phyloP scores from a whole-genome alignment of 2,329 filamentous ascomycete genomes.

The Cladorrhinum sp. region DNA sequence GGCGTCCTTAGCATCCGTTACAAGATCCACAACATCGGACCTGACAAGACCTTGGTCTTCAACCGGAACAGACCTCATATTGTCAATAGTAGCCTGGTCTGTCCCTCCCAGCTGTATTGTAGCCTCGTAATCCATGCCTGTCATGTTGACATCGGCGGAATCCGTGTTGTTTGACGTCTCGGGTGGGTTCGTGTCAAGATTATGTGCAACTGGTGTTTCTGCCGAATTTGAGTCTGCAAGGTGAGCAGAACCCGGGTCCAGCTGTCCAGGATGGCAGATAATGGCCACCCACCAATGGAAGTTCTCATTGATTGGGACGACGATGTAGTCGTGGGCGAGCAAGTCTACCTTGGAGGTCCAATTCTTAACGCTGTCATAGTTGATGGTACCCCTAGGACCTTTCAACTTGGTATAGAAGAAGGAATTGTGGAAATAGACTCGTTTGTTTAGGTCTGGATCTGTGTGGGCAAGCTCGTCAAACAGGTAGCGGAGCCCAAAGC shows the following conservation, averaged over 20 bases:
- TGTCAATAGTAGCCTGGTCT: neutral
- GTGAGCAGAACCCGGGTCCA: slow-evolving; percentile 39
- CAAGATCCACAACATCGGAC: slow-evolving; percentile 18
- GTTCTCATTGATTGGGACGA: slow-evolving; percentile 87
- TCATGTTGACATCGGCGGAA: slow-evolving; percentile 22
- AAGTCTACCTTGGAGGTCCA: slow-evolving; percentile 89
- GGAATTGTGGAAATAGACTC: slow-evolving; percentile 86
- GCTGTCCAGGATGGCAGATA: slow-evolving; percentile 78
- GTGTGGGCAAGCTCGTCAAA: slow-evolving; percentile 57
- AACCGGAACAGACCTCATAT: neutral
- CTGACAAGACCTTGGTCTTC: slow-evolving; percentile 1
- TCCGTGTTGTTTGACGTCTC: neutral
- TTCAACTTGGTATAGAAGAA: slow-evolving; percentile 84
- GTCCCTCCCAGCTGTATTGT: neutral
- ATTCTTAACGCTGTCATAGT: slow-evolving; percentile 78
- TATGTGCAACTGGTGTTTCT: neutral
- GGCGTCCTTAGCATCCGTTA: slow-evolving; percentile 11
- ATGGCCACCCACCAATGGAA: slow-evolving; percentile 93
- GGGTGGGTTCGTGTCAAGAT: neutral
- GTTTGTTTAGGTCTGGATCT: slow-evolving; percentile 54
- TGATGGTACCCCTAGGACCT: slow-evolving; percentile 60
- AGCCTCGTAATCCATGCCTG: slow-evolving; percentile 1
- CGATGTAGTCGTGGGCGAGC: slow-evolving; percentile 80
- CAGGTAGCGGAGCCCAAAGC: slow-evolving; percentile 78
- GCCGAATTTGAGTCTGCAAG: neutral